Base-by-base conservation (phyloP, 129 eudicot genomes). In the Solidago caesia region DNA sequence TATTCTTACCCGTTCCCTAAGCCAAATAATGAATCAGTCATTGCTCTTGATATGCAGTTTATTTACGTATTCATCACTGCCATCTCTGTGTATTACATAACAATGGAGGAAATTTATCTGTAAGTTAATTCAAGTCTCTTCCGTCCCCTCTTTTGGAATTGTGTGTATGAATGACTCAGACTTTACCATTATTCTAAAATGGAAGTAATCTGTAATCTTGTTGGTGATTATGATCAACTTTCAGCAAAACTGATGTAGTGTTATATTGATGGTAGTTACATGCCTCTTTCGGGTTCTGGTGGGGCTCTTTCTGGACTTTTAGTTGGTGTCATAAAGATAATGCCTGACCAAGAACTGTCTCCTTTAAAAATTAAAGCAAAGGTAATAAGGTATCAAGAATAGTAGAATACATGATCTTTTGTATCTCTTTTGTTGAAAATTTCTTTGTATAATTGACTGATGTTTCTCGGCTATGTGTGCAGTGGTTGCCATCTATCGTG, bases 251-350 rank as follows among this genome's bases (percentile, higher is more conserved):
- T 75, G 60, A 52, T 48, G 63, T 63, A 29, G 11, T 74, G 6
- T 67, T 69, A 8, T 44, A 49, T 56, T 72, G 45, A 68, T 62
- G 55, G 79, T 56, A 89, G 97, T 64, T 91, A 91, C 80, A 75
- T 83, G 96, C 97, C 97, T 58, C 70, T 91, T 60, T 91, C 96
- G 61, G 97, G 97, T 16, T 91, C 89, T 85, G 90, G 90, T 63
- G 97, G 96, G 73, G 88, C 85, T 72, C 96, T 91, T 77, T 83
- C 75, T 47, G 97, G 96, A 49, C 83, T 91, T 67, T 83, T 91
- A 44, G 97, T 91, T 69, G 97, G 97, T 59, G 71, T 91, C 70
- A 91, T 89, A 73, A 96, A 91, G 78, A 87, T 91, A 47, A 77
- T 92, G 53, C 97, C 97, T 16, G 96, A 92, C 75, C 97, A 89